Evolutionary conservation across 305 asterid genomes (phyloP).

Genomic region (Rubia tinctorum): DNA sequence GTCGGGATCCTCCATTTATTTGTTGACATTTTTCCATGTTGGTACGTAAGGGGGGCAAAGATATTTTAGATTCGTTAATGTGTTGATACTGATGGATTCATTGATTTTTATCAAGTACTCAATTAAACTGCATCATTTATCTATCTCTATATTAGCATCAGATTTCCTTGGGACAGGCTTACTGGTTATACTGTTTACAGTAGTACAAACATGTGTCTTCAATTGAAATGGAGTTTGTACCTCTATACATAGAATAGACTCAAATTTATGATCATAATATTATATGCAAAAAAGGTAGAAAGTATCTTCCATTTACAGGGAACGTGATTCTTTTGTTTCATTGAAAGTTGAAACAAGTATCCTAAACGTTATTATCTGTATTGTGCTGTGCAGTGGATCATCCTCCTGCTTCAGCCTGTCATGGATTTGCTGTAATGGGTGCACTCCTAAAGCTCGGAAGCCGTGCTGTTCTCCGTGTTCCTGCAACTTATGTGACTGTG

Average conservation of each 20-base stretch:
- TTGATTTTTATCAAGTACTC: background rate
- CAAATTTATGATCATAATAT: background rate
- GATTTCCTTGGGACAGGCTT: background rate
- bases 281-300: background rate
- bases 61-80: background rate
- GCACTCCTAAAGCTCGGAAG: slow-evolving; percentile 24
- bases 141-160: background rate
- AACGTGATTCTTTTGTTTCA: background rate
- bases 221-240: background rate
- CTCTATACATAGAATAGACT: background rate
- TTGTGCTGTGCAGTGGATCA: slow-evolving; percentile 4
- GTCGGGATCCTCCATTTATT: background rate
- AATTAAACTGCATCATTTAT: background rate
- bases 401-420: slow-evolving; percentile 15
- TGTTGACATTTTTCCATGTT: background rate
- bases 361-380: background rate
- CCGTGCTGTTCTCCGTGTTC: slow-evolving; percentile 32
- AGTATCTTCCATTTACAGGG: no score
- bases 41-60: no score
- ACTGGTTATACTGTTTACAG: background rate
- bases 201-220: no score
- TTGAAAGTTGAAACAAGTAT: background rate
- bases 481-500: slow-evolving; percentile 36
- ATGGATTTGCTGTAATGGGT: slow-evolving; percentile 13
- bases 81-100: background rate